Evolutionary conservation across 208 protist genomes (phyloP), one percentile per base, ranked within the genome.

Genomic region (Leishmania martiniquensis): DNA sequence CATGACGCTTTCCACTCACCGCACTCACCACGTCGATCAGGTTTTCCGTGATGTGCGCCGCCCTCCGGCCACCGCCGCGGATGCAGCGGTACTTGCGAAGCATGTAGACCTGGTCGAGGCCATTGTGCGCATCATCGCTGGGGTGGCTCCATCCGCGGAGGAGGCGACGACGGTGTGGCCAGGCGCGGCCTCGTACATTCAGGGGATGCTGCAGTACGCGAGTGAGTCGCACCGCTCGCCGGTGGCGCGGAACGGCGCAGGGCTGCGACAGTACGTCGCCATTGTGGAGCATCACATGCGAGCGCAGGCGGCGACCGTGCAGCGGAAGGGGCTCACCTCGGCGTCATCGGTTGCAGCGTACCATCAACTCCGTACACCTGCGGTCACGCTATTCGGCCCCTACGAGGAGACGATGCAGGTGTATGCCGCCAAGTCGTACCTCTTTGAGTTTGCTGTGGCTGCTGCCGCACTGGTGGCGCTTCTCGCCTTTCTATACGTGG

Each of bases 1-100:
- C 42, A 72, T 93, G 34, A 97, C 93, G 20, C 87, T 97, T 73
- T 96, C 93, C 39, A 45, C 91, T 45, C 72, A 75, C 44, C 87
- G 91, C 66, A 78, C 76, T 29, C 87, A 91, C 72, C 79, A 83
- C 17, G 55, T 80, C 1, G 93, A 95, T 70, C 93, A 95, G 68
- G 39, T 93, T 45, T 89, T 95, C 75, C 91, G 91, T 49, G 89
- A 85, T 60, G 62, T 83, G 1, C 76, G 80, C 29, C 85, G 76
- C n/a, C 67, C 45, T 4, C 52, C 89, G 32, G 49, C 79, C 44
- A 87, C 69, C 15, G 78, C 69, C 5, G 72, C 67, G 15, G 73
- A 76, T 32, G 76, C 85, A 34, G 83, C 72, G 10, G 60, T 70
- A 55, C 70, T 91, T 20, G 69, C 82, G 54, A 69, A 77, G 66